Base-by-base conservation (phyloP, 306 rosid species). In the Vicia villosa region DNA sequence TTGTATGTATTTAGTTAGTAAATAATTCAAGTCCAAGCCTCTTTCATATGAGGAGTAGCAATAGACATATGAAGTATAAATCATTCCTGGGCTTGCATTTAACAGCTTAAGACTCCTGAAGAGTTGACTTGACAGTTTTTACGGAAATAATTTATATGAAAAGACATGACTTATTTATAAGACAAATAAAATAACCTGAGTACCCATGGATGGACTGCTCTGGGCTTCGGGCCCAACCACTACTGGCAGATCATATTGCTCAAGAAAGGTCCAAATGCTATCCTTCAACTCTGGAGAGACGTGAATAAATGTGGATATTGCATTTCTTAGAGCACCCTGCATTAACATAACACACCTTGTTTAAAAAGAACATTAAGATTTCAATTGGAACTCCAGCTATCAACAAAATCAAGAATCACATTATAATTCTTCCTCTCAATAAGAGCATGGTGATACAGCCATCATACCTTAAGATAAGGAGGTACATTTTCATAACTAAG, bases 401-500 rank as follows among this genome's bases (percentile, higher is more conserved):
- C 65, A 76, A 69, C 11, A 77, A 62, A 50, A 74, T 66, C 66
- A 61, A 71, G 69, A 67, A 32, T 66, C 50, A 34, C 28, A 79
- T 41, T 30, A 59, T 32, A 61, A 43, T 54, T 54, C 45, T 58
- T 28, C 46, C 50, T 45, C 17, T 36, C 21, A 63, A 59, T 2
- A 49, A 70, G 74, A 82, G 46, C 63, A 66, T 63, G 19, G 41
- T 57, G 73, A 55, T 43, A 71, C 41, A 77, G 49, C 19, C 50
- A 65, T 32, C 69, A 77, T 66, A 90, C 98, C 96, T 94, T 94
- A 76, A 94, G 88, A 83, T 88, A 90, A 74, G 98, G 96, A 57
- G 98, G 97, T 72, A 90, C 98, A 74, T 87, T 94, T 82, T 94
- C 98, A 55, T 90, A 94, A 69, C 98, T 82, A 59, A 94, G 98